Evolutionary conservation across 140 eudicot genomes (phyloP).

Genomic region (Senecio squalidus): DNA sequence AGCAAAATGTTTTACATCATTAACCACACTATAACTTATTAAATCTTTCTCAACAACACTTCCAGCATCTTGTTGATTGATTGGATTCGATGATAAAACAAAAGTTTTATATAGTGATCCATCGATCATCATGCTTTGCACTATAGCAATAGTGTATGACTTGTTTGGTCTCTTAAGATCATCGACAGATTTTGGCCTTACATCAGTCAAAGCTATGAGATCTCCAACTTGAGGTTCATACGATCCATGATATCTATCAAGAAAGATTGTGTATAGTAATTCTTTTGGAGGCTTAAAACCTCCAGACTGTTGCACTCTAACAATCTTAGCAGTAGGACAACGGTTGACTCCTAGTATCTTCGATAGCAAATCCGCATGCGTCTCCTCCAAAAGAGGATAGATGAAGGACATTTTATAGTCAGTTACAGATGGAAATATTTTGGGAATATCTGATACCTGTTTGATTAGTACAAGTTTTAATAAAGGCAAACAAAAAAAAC

Average conservation of each 20-base stretch:
- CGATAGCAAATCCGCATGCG: constrained; percentile 29
- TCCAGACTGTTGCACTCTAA: background rate
- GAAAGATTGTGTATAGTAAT: constrained; percentile 23
- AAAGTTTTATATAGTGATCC: background rate
- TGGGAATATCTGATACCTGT: constrained; percentile 31
- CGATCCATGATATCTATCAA: constrained; percentile 1
- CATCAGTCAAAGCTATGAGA: constrained; percentile 51
- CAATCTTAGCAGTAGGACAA: constrained; percentile 21
- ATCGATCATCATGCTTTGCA: constrained; percentile 5
- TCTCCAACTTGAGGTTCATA: constrained; percentile 60
- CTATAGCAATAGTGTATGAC: constrained; percentile 34
- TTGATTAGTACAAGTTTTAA: background rate
- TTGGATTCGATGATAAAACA: constrained; percentile 35
- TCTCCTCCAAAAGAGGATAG: constrained; percentile 30
- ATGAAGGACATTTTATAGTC: constrained; percentile 22
- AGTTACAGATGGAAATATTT: constrained; percentile 22
- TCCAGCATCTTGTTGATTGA: background rate
- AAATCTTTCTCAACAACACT: background rate
- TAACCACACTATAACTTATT: background rate
- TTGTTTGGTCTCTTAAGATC: constrained; percentile 41
- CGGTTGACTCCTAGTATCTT: constrained; percentile 18
- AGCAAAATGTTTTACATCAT: constrained; percentile 17
- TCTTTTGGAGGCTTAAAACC: constrained; percentile 13
- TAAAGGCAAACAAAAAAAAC: background rate
- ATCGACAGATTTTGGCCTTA: constrained; percentile 45